Percentiles rank a stretch among this genome's conserved stretches.
Evolutionary conservation across 176 grass and related monocot species (phyloP).

Genomic region (Saccharum officinarum): DNA sequence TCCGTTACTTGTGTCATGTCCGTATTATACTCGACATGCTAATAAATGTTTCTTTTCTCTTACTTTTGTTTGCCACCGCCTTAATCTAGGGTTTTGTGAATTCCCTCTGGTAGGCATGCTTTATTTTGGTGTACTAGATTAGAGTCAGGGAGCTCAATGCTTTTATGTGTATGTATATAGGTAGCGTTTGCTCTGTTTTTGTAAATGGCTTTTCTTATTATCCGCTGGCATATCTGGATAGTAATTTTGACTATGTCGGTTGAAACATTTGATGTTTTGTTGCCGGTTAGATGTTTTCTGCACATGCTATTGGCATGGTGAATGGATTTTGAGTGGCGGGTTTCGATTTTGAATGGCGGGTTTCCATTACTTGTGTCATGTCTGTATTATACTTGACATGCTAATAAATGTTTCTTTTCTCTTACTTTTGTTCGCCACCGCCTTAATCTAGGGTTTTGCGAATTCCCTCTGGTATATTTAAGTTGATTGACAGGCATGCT

Average conservation of each 20-base stretch:
- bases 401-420: slow-evolving; percentile 5
- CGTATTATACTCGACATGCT: background rate
- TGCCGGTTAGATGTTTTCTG: background rate
- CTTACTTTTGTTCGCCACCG: background rate
- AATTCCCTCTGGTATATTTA: background rate
- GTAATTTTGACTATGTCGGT: no score
- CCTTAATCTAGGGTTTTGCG: background rate
- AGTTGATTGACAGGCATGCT: background rate
- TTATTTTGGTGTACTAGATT: no score
- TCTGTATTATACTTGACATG: background rate
- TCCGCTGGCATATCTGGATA: no score
- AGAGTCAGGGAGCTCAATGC: background rate
- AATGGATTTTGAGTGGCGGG: background rate
- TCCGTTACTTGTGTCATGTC: background rate
- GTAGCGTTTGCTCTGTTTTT: no score
- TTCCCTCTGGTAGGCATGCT: background rate
- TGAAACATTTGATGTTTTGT: no score
- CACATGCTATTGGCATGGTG: background rate
- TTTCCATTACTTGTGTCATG: background rate
- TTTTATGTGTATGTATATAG: background rate
- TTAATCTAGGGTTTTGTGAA: background rate
- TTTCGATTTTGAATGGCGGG: background rate
- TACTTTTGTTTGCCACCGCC: background rate
- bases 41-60: slow-evolving; percentile 4
- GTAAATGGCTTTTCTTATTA: no score